Evolutionary conservation across 106 monocot species (phyloP).

Genomic region (Agapanthus africanus): DNA sequence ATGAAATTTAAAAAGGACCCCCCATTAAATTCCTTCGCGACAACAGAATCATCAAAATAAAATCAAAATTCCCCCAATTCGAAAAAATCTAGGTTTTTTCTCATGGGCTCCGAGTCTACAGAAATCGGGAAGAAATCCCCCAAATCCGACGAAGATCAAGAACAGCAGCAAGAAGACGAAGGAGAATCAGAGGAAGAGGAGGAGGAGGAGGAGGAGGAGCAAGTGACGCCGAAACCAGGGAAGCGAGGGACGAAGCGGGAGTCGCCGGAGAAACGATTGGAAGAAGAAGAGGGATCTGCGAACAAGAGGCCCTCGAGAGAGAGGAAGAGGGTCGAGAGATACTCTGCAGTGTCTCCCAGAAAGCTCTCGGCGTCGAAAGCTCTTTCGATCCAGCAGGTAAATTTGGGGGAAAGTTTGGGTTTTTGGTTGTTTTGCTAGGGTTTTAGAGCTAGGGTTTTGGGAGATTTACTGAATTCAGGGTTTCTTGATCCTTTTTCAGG

Average conservation of each 20-base stretch:
- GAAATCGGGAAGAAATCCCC: neutral
- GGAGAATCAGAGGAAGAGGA: conserved; percentile 3
- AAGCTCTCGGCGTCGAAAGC: conserved; percentile 31
- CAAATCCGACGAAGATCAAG: too few relatives aligned
- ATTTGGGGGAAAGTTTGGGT: neutral
- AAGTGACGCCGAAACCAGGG: conserved; percentile 5
- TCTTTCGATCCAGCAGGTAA: conserved; percentile 49
- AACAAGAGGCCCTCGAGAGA: conserved; percentile 62
- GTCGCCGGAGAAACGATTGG: neutral
- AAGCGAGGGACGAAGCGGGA: conserved; percentile 7
- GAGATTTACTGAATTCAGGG: neutral
- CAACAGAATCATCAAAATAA: too few relatives aligned
- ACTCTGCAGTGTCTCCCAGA: conserved; percentile 24
- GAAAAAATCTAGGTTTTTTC: conserved; percentile 3
- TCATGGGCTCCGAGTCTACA: conserved; percentile 1
- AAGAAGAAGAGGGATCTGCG: conserved; percentile 9
- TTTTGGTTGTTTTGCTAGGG: neutral
- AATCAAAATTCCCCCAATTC: too few relatives aligned
- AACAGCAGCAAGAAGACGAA: neutral
- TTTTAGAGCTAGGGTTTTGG: neutral
- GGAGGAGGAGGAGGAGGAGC: too few relatives aligned
- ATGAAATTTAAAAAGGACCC: too few relatives aligned
- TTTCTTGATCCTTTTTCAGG: conserved; percentile 29
- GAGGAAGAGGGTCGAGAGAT: conserved; percentile 77
- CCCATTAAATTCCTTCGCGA: too few relatives aligned